Percentiles rank a stretch among this genome's conserved stretches.
Conservation (phyloP, 2,329 filamentous ascomycete genomes). For the Septoria petroselini region DNA sequence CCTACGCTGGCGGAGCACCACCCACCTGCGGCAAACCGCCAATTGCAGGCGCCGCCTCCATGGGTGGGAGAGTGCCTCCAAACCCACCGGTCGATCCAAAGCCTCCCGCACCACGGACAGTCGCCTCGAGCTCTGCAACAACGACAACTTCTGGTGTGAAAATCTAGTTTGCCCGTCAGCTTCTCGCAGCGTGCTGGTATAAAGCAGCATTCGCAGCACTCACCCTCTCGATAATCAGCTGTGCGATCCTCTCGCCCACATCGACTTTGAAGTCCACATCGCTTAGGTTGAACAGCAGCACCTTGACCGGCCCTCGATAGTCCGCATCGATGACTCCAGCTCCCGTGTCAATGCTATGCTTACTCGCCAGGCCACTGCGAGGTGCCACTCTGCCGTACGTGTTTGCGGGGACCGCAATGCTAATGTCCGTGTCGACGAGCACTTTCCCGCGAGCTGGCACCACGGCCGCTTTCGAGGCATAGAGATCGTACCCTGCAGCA, state of each 20-base stretch:
- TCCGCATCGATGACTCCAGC: slow-evolving; percentile 97
- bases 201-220: slow-evolving; percentile 29
- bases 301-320: slow-evolving; percentile 90
- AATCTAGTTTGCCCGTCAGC: slow-evolving; percentile 53
- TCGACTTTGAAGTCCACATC: slow-evolving; percentile 78
- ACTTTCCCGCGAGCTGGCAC: slow-evolving; percentile 81
- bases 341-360: slow-evolving; percentile 94
- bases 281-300: slow-evolving; percentile 88
- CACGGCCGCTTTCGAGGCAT: slow-evolving; percentile 66
- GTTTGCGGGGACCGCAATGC: slow-evolving; percentile 82
- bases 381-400: slow-evolving; percentile 68
- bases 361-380: slow-evolving; percentile 44
- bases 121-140: slow-evolving; percentile 83
- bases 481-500: slow-evolving; percentile 92
- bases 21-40: not conserved
- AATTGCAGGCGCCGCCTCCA: slow-evolving; percentile 15
- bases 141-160: slow-evolving; percentile 90
- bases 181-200: not conserved
- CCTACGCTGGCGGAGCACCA: slow-evolving; percentile 2
- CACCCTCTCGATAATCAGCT: slow-evolving; percentile 84
- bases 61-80: slow-evolving; percentile 34
- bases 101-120: slow-evolving; percentile 82
- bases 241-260: slow-evolving; percentile 85
- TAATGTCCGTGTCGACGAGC: slow-evolving; percentile 85
- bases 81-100: slow-evolving; percentile 79